Evolutionary conservation across 176 grass and related monocot species (phyloP).

Genomic region (Secale cereale): DNA sequence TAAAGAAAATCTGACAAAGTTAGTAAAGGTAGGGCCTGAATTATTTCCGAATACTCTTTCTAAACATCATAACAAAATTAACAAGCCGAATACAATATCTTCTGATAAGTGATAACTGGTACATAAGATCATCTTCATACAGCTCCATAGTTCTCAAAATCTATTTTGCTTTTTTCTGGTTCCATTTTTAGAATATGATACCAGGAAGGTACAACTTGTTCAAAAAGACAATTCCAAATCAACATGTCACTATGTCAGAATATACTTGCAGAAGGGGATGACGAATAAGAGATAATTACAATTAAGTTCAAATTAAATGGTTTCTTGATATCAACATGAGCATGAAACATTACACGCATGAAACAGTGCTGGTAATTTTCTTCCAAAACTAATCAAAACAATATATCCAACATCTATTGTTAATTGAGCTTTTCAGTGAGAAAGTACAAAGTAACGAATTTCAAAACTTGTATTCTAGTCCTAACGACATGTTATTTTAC

Average conservation of each 20-base stretch:
- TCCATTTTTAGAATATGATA: neutral
- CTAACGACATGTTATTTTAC: neutral
- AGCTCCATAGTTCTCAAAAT: too few species aligned
- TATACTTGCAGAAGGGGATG: neutral
- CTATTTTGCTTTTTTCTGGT: neutral
- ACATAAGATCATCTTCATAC: too few species aligned
- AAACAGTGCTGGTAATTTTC: neutral
- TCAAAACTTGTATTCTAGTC: neutral
- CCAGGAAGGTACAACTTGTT: neutral
- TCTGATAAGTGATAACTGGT: neutral
- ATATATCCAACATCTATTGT: neutral
- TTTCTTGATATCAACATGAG: neutral
- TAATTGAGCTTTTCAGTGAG: neutral
- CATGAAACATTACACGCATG: neutral
- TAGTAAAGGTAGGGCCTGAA: neutral
- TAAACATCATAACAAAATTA: neutral
- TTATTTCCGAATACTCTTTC: neutral
- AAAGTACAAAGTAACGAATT: neutral
- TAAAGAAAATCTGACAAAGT: conserved; percentile 4
- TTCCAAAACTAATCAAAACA: conserved; percentile 1
- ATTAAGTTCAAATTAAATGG: conserved; percentile 8
- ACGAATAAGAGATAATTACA: neutral
- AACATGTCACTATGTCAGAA: neutral
- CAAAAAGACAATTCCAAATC: neutral
- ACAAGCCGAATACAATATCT: neutral